These are phyloP conservation scores for Annona cherimola DNA, from an alignment of 164 flowering plant genomes.

Conservation along the genomic window DNA sequence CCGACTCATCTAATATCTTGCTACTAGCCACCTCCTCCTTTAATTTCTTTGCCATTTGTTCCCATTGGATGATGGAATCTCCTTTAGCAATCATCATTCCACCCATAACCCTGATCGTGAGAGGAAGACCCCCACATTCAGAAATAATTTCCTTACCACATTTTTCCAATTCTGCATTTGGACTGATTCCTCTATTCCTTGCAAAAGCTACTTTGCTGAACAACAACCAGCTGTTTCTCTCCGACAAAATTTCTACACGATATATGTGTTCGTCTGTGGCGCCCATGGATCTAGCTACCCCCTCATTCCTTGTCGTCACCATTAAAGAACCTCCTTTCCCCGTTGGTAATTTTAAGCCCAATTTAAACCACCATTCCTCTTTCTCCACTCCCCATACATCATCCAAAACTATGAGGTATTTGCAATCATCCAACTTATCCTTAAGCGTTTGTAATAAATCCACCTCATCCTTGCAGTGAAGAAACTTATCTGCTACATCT, in stretches of 20 bases:
- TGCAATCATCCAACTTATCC: not conserved
- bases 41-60: not conserved
- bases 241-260: not conserved
- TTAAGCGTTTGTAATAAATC: not conserved
- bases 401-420: constrained; percentile 3
- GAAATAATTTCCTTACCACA: not conserved
- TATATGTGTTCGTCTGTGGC: not conserved
- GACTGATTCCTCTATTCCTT: not conserved
- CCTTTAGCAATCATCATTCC: constrained; percentile 6
- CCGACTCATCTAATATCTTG: not conserved
- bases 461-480: not conserved
- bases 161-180: not conserved
- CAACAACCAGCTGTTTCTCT: constrained; percentile 2
- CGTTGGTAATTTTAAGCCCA: not conserved
- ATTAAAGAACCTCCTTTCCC: not conserved
- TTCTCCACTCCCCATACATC: not conserved
- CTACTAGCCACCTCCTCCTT: not conserved
- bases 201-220: constrained; percentile 3
- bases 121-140: not conserved
- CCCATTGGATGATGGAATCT: not conserved
- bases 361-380: not conserved
- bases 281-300: constrained; percentile 5
- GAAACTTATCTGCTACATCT: not conserved
- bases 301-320: not conserved
- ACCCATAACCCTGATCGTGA: constrained; percentile 4